These are phyloP conservation scores for Nitzschia putrida DNA, from an alignment of 108 stramenopile species.

Conservation along the genomic window DNA sequence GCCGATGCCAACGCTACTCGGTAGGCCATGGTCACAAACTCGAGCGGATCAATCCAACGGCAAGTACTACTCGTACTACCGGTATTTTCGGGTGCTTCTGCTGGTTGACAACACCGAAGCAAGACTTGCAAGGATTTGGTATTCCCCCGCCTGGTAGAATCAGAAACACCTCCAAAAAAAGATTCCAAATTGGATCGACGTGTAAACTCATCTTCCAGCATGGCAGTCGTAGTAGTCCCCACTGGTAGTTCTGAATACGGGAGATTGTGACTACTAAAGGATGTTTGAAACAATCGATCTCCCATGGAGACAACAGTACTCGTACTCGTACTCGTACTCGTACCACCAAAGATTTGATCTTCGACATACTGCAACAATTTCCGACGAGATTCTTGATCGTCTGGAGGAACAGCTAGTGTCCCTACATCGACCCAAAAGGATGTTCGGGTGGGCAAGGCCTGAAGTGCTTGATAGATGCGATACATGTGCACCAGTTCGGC, in stretches of 20 bases:
- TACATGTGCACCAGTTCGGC: conserved; percentile 49
- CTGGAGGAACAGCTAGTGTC: neutral
- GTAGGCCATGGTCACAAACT: conserved; percentile 39
- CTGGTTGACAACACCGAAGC: conserved; percentile 32
- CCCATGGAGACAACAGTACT: conserved; percentile 42
- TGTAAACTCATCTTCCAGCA: conserved; percentile 32
- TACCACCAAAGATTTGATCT: conserved; percentile 43
- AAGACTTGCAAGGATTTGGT: conserved; percentile 35
- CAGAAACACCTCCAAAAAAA: conserved; percentile 52
- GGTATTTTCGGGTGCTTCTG: no score
- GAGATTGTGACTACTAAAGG: conserved; percentile 28
- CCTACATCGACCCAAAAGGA: conserved; percentile 49
- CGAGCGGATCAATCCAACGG: conserved; percentile 27
- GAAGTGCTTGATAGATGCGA: conserved; percentile 24
- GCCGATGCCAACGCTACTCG: conserved; percentile 42
- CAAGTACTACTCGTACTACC: no score
- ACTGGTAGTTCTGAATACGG: conserved; percentile 22
- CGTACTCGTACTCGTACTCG: no score
- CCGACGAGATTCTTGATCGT: conserved; percentile 27
- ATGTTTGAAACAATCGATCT: conserved; percentile 37
- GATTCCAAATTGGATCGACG: conserved; percentile 39
- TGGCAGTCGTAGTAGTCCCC: conserved; percentile 4
- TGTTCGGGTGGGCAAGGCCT: neutral
- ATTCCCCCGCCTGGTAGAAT: conserved; percentile 37
- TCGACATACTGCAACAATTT: conserved; percentile 25